phyloP scores from a whole-genome alignment of 352 stramenopile genomes.

The Phytophthora litchii region DNA sequence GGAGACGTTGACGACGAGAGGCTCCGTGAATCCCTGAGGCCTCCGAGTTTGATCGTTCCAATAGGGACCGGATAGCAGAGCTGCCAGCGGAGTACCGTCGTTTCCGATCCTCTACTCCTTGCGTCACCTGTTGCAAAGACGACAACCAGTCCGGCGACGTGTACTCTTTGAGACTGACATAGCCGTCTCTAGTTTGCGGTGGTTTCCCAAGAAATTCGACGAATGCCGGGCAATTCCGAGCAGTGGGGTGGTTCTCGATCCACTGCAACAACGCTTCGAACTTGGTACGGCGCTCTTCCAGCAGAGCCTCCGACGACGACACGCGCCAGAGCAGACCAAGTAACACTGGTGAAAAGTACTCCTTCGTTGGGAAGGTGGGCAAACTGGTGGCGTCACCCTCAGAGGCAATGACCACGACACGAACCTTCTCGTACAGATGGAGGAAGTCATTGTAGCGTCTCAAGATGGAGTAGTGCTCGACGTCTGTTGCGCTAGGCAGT shows the following conservation, averaged over 20 bases:
- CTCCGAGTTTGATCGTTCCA: slow-evolving; percentile 28
- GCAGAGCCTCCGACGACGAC: slow-evolving; percentile 46
- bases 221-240: slow-evolving; percentile 44
- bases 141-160: slow-evolving; percentile 68
- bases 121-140: slow-evolving; percentile 59
- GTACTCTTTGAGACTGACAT: slow-evolving; percentile 81
- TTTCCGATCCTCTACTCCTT: slow-evolving; percentile 32
- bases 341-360: slow-evolving; percentile 52
- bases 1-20: slow-evolving; percentile 22
- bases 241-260: slow-evolving; percentile 58
- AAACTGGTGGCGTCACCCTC: slow-evolving; percentile 21
- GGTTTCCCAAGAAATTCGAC: slow-evolving; percentile 62
- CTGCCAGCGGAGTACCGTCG: slow-evolving; percentile 45
- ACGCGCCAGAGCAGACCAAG: slow-evolving; percentile 57
- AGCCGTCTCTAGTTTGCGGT: slow-evolving; percentile 61
- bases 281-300: slow-evolving; percentile 56
- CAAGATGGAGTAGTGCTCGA: slow-evolving; percentile 65
- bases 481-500: slow-evolving; percentile 16
- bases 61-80: slow-evolving; percentile 21
- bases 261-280: slow-evolving; percentile 66
- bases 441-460: slow-evolving; percentile 75
- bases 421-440: slow-evolving; percentile 55
- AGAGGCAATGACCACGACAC: slow-evolving; percentile 21
- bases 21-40: background rate
- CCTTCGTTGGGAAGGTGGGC: slow-evolving; percentile 63